Conservation (phyloP, 2,329 filamentous ascomycete species). For the Diaporthe eres region DNA sequence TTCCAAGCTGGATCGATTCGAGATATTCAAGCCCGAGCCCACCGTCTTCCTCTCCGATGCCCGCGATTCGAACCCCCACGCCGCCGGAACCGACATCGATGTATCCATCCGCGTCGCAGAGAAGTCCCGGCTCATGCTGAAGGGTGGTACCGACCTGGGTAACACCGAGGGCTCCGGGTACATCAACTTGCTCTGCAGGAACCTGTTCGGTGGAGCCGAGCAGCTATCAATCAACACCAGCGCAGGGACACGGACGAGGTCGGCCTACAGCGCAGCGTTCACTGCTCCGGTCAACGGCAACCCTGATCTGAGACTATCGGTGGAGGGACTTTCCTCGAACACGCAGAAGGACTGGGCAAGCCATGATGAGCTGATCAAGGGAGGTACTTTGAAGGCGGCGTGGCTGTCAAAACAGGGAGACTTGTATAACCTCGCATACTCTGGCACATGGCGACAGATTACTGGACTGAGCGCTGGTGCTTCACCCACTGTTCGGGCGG, state of each 20-base stretch:
- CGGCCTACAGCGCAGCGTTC: slow-evolving; percentile 89
- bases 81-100: slow-evolving; percentile 83
- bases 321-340: slow-evolving; percentile 86
- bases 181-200: slow-evolving; percentile 87
- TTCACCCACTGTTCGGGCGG: slow-evolving; percentile 83
- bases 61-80: slow-evolving; percentile 75
- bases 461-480: slow-evolving; percentile 83
- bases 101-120: slow-evolving; percentile 85
- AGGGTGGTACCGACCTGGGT: slow-evolving; percentile 94
- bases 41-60: slow-evolving; percentile 86
- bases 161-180: slow-evolving; percentile 96
- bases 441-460: slow-evolving; percentile 87
- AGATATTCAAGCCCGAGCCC: slow-evolving; percentile 89
- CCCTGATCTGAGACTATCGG: slow-evolving; percentile 82
- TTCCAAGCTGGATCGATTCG: slow-evolving; percentile 83
- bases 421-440: slow-evolving; percentile 84
- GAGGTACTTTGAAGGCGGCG: slow-evolving; percentile 81
- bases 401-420: slow-evolving; percentile 78
- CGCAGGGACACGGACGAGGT: slow-evolving; percentile 89
- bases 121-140: slow-evolving; percentile 86
- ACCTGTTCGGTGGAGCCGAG: slow-evolving; percentile 95
- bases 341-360: slow-evolving; percentile 94
- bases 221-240: slow-evolving; percentile 89
- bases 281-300: slow-evolving; percentile 87
- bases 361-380: slow-evolving; percentile 90